Evolutionary conservation across 257 asterid genomes (phyloP).

Genomic region (Solanum etuberosum): DNA sequence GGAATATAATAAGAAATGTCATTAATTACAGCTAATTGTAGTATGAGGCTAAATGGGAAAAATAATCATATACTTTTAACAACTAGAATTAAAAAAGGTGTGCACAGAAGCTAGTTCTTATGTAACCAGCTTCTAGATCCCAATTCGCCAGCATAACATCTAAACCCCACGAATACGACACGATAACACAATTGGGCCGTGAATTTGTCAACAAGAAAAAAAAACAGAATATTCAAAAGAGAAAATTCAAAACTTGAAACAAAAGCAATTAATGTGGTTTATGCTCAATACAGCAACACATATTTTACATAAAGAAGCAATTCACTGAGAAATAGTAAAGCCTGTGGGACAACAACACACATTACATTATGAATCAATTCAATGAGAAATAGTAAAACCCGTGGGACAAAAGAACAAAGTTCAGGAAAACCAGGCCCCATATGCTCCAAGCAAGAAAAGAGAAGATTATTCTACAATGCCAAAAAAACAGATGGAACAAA

Average conservation of each 20-base stretch:
- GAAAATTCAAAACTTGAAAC: not conserved
- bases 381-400: not conserved
- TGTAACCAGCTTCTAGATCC: not conserved
- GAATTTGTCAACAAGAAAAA: not conserved
- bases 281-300: not conserved
- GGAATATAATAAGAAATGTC: not conserved
- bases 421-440: not conserved
- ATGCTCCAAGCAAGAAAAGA: not conserved
- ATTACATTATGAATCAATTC: not conserved
- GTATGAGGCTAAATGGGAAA: not conserved
- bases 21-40: not conserved
- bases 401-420: not conserved
- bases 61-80: not conserved
- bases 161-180: not conserved
- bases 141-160: not conserved
- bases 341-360: not conserved
- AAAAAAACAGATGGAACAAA: not conserved
- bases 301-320: not conserved
- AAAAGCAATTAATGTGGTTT: not conserved
- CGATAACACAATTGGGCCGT: not conserved
- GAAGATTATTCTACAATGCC: not conserved
- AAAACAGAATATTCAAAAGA: not conserved
- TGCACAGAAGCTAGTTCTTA: not conserved
- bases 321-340: not conserved
- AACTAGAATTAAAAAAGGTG: not conserved